A percentile compares a stretch with the other conserved stretches of the same genome.
phyloP scores from a whole-genome alignment of 139 green algal species.

The Ettlia oleoabundans region DNA sequence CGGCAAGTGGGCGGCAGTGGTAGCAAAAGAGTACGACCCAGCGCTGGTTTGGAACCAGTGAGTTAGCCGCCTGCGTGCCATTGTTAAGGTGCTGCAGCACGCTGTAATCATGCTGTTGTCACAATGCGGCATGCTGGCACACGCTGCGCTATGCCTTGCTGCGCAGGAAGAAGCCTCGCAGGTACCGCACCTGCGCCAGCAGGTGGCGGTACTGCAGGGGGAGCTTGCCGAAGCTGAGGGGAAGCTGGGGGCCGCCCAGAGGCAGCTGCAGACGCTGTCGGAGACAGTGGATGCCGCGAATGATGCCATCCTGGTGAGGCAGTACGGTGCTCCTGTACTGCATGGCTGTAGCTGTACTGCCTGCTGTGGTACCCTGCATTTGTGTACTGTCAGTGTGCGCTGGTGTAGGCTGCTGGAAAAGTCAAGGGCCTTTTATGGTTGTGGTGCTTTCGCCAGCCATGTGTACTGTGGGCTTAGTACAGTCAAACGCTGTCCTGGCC shows the following conservation, averaged over 20 bases:
- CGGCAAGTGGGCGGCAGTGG: no score
- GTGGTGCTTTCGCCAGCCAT: no score
- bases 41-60: no score
- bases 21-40: no score
- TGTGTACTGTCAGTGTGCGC: no score
- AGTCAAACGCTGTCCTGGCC: no score
- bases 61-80: no score
- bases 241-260: neutral
- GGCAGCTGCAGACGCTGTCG: neutral
- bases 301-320: conserved; percentile 11
- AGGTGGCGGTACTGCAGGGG: conserved; percentile 40
- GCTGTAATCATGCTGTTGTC: neutral
- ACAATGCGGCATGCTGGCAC: neutral
- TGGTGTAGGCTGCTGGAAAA: neutral
- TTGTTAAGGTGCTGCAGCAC: no score
- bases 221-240: conserved; percentile 38
- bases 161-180: neutral
- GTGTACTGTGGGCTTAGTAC: no score
- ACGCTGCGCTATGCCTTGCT: neutral
- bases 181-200: neutral
- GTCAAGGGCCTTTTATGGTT: neutral
- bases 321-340: no score
- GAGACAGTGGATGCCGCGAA: conserved; percentile 20
- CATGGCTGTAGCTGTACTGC: no score
- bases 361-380: no score